Percentiles rank a stretch among this genome's conserved stretches.
phyloP scores from a whole-genome alignment of 495 filamentous ascomycete species.

The Mytilinidion resinicola region DNA sequence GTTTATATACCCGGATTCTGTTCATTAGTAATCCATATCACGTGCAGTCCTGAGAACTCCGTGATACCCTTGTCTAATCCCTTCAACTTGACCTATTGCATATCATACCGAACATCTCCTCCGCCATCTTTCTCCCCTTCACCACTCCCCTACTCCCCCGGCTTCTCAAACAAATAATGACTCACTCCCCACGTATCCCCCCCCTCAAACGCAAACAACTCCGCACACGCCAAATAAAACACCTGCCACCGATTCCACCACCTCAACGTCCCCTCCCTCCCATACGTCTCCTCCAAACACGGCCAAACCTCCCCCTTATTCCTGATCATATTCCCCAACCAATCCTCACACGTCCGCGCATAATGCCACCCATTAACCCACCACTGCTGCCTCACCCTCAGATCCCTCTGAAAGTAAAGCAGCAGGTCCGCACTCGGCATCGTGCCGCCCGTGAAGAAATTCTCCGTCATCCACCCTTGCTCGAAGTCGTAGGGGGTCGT shows the following conservation, averaged over 20 bases:
- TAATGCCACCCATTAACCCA: slow-evolving; percentile 61
- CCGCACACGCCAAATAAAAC: slow-evolving; percentile 62
- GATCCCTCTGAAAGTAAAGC: slow-evolving; percentile 57
- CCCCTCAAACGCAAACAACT: slow-evolving; percentile 55
- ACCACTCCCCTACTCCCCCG: slow-evolving; percentile 7
- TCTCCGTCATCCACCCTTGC: slow-evolving; percentile 63
- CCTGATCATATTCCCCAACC: slow-evolving; percentile 48
- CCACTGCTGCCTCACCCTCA: slow-evolving; percentile 54
- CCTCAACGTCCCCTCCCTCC: slow-evolving; percentile 45
- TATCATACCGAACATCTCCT: too few species aligned
- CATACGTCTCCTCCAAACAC: slow-evolving; percentile 53
- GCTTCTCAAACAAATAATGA: slow-evolving; percentile 57
- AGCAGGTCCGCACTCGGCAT: slow-evolving; percentile 63
- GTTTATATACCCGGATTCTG: too few species aligned
- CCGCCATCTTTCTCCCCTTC: too few species aligned
- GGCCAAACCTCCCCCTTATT: slow-evolving; percentile 53
- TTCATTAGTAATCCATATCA: too few species aligned
- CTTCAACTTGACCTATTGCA: too few species aligned
- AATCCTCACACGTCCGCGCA: slow-evolving; percentile 58
- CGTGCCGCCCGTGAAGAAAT: slow-evolving; percentile 65
- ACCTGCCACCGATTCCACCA: slow-evolving; percentile 65
- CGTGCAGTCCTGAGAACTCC: too few species aligned
- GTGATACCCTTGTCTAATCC: too few species aligned
- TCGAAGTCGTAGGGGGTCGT: slow-evolving; percentile 60
- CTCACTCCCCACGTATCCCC: slow-evolving; percentile 59